A percentile compares a stretch with the other conserved stretches of the same genome.
phyloP scores from a whole-genome alignment of 202 grass and related monocot genomes.

The Dendrocalamus latiflorus region DNA sequence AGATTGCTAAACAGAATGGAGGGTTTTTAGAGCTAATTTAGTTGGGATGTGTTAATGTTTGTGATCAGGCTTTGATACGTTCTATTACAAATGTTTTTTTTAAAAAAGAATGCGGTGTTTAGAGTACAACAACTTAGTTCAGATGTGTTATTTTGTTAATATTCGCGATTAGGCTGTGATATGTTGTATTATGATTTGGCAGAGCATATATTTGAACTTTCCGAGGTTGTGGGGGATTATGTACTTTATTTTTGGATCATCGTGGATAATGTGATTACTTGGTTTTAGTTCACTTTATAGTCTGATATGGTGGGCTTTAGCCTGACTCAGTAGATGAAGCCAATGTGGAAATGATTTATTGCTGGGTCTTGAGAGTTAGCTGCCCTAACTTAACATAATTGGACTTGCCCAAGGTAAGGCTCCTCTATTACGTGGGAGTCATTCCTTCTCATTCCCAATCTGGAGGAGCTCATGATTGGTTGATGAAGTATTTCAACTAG shows the following conservation, averaged over 20 bases:
- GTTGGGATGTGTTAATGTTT: neutral
- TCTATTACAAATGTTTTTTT: neutral
- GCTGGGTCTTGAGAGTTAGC: neutral
- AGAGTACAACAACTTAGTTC: neutral
- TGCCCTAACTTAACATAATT: neutral
- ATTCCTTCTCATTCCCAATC: neutral
- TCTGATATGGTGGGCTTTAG: neutral
- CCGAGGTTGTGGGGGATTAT: neutral
- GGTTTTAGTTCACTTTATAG: neutral
- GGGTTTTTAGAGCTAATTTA: neutral
- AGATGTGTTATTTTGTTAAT: neutral
- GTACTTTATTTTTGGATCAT: conserved; percentile 7
- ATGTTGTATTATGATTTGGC: neutral
- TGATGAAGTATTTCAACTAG: neutral
- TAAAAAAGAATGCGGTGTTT: neutral
- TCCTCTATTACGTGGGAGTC: neutral
- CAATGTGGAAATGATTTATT: neutral
- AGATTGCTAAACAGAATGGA: neutral
- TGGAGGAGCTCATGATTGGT: neutral
- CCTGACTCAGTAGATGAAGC: neutral
- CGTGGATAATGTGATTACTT: neutral
- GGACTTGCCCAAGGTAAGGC: neutral
- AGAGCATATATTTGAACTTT: neutral
- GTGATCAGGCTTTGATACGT: neutral
- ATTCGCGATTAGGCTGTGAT: neutral